phyloP scores from a whole-genome alignment of 768 basidiomycete genomes.

The Cystobasidium ongulense region DNA sequence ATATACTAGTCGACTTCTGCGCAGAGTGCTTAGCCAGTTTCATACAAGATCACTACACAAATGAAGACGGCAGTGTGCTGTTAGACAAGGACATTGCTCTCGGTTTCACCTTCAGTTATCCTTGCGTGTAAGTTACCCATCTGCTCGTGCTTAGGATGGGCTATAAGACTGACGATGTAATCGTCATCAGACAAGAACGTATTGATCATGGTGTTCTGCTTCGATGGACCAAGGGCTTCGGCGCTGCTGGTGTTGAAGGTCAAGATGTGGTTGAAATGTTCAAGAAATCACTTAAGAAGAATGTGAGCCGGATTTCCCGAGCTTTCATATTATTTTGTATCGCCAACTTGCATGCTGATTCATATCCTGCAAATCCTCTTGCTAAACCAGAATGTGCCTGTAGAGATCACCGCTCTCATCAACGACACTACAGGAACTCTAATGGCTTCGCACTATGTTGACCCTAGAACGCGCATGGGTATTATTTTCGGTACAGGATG shows the following conservation, averaged over 20 bases:
- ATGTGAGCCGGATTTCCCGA: constrained; percentile 50
- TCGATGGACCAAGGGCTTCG: constrained; percentile 99
- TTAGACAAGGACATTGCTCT: constrained; percentile 56
- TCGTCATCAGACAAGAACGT: constrained; percentile 61
- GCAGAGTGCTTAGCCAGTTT: constrained; percentile 86
- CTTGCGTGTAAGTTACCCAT: constrained; percentile 65
- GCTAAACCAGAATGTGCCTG: constrained; percentile 63
- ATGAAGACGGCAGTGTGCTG: constrained; percentile 50
- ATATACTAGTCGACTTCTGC: constrained; percentile 69
- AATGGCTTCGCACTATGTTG: constrained; percentile 93
- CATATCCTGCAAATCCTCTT: neutral
- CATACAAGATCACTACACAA: constrained; percentile 59
- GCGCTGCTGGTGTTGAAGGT: constrained; percentile 81
- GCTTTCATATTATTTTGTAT: neutral
- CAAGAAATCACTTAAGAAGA: constrained; percentile 65
- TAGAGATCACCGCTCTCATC: constrained; percentile 75
- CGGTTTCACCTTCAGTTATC: constrained; percentile 98
- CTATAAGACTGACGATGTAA: neutral
- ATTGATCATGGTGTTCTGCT: constrained; percentile 92
- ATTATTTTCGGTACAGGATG: constrained; percentile 90
- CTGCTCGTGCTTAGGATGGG: neutral
- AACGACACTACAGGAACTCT: constrained; percentile 98
- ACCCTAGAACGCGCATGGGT: constrained; percentile 80
- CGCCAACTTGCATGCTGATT: too few species aligned
- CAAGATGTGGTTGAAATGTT: constrained; percentile 91